Base-by-base conservation (phyloP, 1,284 basidiomycete genomes). In the Schizopora paradoxa region DNA sequence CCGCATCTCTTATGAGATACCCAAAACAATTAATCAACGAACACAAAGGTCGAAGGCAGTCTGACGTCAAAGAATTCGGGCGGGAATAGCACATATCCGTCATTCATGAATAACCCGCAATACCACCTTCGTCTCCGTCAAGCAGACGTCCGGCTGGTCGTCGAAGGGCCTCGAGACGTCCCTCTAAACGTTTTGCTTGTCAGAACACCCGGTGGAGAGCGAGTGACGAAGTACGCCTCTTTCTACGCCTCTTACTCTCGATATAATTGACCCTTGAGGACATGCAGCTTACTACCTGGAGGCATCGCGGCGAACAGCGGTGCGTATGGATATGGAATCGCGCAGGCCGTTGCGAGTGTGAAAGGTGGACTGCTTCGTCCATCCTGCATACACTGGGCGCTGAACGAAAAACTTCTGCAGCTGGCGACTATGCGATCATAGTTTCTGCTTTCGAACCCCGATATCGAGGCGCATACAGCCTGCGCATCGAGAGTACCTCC, bases 41-140 rank as follows among this genome's bases (percentile, higher is more conserved):
- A 25, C 34, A 6, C 23, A 28, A 48, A 89, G 87, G 56, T 85
- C 6, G 66, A 75, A 0, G 84, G 81, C 2, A 58, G 66, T 0
- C 75, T 95, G 56, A 84, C 81, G 0, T 74, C 66, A 33, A 82
- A 82, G 51, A 87, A 79, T 7, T 78, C 89, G 0, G 94, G 94
- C 0, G 94, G 94, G 0, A 93, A 93, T 57, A 76, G 81, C 38
- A 77, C 77, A 0, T 73, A 81, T 54, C 76, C 89, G 0, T 83
- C 85, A 0, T 96, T 90, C 65, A 86, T 94, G 78, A 66, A 77
- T 47, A 98, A 98, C 59, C 94, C 94, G 0, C 92, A 97, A 60
- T 97, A 88, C 61, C 70, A 73, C 39, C 65, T 97, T 3, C 69
- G 62, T 2, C 65, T 94, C 10, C 64, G 70, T 45, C 63, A 75